Conservation (phyloP, 768 basidiomycete genomes). For the Lactarius evosmus region DNA sequence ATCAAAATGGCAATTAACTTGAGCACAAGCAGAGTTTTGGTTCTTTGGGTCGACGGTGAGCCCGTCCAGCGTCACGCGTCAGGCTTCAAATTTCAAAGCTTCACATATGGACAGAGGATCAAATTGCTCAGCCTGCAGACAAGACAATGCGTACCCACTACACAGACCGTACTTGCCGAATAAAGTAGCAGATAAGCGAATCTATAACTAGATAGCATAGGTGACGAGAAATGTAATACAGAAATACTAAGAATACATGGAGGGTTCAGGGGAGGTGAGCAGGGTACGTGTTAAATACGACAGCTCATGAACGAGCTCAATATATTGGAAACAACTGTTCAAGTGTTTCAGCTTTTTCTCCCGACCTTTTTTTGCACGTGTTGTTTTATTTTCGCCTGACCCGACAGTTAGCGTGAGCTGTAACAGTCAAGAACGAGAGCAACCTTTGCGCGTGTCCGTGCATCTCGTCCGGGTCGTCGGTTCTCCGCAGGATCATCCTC, state of each 20-base stretch:
- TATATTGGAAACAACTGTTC: neutral
- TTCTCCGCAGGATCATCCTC: slow-evolving; percentile 28
- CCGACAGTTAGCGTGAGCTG: neutral
- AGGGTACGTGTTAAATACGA: slow-evolving; percentile 8
- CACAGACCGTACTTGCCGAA: neutral
- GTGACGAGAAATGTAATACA: slow-evolving; percentile 7
- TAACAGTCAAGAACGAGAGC: neutral
- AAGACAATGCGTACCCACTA: neutral
- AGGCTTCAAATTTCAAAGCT: neutral
- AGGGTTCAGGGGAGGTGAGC: neutral
- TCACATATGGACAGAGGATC: neutral
- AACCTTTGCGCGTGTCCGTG: slow-evolving; percentile 38
- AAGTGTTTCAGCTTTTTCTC: slow-evolving; percentile 11
- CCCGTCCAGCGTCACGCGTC: neutral
- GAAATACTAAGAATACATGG: slow-evolving; percentile 5
- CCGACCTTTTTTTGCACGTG: slow-evolving; percentile 29
- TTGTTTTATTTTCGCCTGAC: slow-evolving; percentile 34
- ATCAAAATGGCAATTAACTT: too few species aligned
- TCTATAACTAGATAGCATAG: slow-evolving; percentile 9
- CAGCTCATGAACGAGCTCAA: neutral
- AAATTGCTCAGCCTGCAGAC: neutral
- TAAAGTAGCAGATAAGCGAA: neutral
- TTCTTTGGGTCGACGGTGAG: neutral
- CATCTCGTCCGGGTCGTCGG: slow-evolving; percentile 34
- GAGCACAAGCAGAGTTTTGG: too few species aligned